Evolutionary conservation across 768 basidiomycete genomes (phyloP), one percentile per base, ranked within the genome.

Genomic region (Collybia sp.): DNA sequence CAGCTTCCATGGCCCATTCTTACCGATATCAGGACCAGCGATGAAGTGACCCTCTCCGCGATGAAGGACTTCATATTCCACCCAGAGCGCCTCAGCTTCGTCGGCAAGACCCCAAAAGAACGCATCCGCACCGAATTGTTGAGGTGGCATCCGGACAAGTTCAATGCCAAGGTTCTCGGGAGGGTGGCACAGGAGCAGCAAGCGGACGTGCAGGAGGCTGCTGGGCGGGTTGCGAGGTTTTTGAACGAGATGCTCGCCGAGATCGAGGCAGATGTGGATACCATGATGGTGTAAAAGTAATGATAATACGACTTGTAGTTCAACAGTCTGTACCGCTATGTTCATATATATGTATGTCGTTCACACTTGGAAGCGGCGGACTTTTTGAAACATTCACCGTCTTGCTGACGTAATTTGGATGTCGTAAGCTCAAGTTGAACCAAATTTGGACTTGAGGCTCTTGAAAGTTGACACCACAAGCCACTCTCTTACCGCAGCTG

Each of bases 91-190:
- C 56, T 61, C 0, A 54, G 49, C 5, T 43, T 56, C 17, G 52
- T 62, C 31, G 59, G 56, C 3, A 72, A 68, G 53, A 57, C 60
- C 1, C 53, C 42, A 3, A 62, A 59, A 46, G 73, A 71, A 34
- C 52, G 58, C 15, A 47, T 75, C 48, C 70, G 64, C 47, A 50
- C 47, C 13, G 79, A 82, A 51, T 57, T 80, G 25, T 54, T 77
- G 38, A 66, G 70, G 17, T 82, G 73, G 67, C 78, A 82, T 49
- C 76, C 79, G 4, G 80, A 83, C 50, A 79, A 76, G 52, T 73
- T 79, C 52, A 58, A 71, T 46, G 46, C 54, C 11, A 64, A 55
- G 6, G 54, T 73, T 25, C 43, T 73, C 19, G 51, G 54, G 6
- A 70, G 62, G 39, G 63, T 79, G 6, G 46, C 54, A 4, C 50